Conservation (phyloP, 1,284 basidiomycete genomes). For the Tilletia walkeri region DNA sequence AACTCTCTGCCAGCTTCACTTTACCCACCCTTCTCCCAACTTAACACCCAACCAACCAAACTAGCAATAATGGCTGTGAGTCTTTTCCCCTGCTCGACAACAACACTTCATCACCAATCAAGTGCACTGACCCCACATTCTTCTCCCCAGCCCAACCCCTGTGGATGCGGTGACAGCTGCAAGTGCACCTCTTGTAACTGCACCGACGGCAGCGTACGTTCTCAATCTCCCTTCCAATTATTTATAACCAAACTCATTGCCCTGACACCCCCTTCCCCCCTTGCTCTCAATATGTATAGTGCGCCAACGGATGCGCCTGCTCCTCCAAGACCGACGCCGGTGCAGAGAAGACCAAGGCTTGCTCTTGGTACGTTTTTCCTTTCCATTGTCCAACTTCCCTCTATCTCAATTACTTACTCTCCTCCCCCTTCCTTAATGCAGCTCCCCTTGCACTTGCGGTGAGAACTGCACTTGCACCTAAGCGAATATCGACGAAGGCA, state of each 20-base stretch:
- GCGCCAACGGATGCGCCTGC: conserved; percentile 7
- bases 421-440: neutral
- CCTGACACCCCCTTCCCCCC: neutral
- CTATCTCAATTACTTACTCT: too few relatives aligned
- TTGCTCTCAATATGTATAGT: neutral
- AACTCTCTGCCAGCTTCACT: too few relatives aligned
- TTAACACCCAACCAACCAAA: too few relatives aligned
- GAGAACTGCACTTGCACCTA: neutral
- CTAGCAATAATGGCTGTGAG: too few relatives aligned
- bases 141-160: neutral
- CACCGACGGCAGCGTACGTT: neutral
- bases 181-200: neutral
- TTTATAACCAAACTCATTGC: neutral
- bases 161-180: conserved; percentile 3
- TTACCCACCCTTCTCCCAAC: too few relatives aligned
- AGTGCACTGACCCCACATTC: too few relatives aligned
- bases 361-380: neutral
- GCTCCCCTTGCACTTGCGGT: neutral
- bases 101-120: too few relatives aligned
- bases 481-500: neutral
- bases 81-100: too few relatives aligned
- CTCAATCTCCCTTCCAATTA: neutral
- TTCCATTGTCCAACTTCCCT: too few relatives aligned
- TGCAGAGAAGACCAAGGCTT: neutral
- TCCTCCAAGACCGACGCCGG: conserved; percentile 9